A percentile compares a stretch with the other conserved stretches of the same genome.
Evolutionary conservation across 495 filamentous ascomycete species (phyloP).

Genomic region (Gamarada debralockiae): DNA sequence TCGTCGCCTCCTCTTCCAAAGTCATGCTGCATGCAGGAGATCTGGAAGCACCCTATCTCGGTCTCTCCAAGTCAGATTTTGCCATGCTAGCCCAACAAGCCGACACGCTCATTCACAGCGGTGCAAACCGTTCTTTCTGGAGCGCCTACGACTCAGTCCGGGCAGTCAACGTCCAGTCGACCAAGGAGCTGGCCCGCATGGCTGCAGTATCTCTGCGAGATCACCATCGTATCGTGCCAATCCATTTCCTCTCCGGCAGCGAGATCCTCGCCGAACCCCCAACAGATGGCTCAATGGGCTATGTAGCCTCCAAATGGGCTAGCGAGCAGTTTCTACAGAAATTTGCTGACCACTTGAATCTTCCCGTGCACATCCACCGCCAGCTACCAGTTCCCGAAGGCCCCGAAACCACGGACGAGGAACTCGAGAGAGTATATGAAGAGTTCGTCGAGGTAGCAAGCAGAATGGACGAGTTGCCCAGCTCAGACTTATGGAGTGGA

Average conservation of each 20-base stretch:
- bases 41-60: conserved; percentile 4
- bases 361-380: conserved; percentile 37
- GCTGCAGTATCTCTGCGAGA: no score
- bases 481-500: not conserved
- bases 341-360: conserved; percentile 18
- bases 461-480: not conserved
- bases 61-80: conserved; percentile 4
- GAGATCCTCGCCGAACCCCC: not conserved
- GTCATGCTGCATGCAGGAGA: conserved; percentile 13
- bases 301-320: conserved; percentile 44
- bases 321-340: conserved; percentile 46
- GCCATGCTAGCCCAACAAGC: conserved; percentile 28
- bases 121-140: conserved; percentile 45
- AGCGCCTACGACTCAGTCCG: conserved; percentile 42
- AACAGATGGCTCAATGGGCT: conserved; percentile 3
- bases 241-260: conserved; percentile 44
- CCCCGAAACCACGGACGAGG: not conserved
- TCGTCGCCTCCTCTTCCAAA: not conserved
- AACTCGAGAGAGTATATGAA: not conserved
- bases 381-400: not conserved
- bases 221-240: conserved; percentile 36
- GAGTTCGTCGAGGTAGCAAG: not conserved
- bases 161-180: conserved; percentile 39
- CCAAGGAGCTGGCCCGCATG: conserved; percentile 35
- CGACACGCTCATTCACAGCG: conserved; percentile 48